Evolutionary conservation across 345 rosid species (phyloP).

Genomic region (Arabis hirsuta): DNA sequence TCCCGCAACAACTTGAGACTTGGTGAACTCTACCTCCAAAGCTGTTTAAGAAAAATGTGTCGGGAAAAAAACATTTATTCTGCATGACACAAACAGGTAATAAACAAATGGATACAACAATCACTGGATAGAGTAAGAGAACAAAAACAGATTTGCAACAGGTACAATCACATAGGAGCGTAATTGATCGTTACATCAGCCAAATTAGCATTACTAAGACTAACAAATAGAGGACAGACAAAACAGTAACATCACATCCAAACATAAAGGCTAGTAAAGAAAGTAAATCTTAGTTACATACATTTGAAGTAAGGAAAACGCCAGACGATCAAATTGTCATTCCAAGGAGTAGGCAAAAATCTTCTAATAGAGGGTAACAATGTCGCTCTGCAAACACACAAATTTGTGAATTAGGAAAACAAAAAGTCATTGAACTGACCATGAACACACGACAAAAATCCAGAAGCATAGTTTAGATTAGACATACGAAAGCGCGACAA

Average conservation of each 20-base stretch:
- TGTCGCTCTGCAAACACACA: constrained; percentile 72
- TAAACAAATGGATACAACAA: constrained; percentile 44
- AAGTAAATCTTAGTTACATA: constrained; percentile 47
- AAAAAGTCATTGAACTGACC: constrained; percentile 7
- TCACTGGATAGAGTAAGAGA: not conserved
- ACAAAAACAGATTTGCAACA: constrained; percentile 7
- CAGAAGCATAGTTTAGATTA: not conserved
- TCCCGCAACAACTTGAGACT: constrained; percentile 89
- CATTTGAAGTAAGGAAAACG: constrained; percentile 77
- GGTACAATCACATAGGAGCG: not conserved
- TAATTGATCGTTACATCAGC: not conserved
- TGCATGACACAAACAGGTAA: constrained; percentile 47
- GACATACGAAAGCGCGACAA: constrained; percentile 95
- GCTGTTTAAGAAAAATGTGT: constrained; percentile 65
- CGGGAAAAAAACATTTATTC: constrained; percentile 45
- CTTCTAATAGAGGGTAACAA: constrained; percentile 77
- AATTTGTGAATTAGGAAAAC: constrained; percentile 29
- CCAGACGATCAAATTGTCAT: constrained; percentile 76
- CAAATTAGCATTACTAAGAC: not conserved
- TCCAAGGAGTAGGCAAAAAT: constrained; percentile 82
- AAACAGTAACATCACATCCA: constrained; percentile 17
- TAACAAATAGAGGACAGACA: not conserved
- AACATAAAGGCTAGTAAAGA: not conserved
- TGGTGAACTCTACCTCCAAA: constrained; percentile 93
- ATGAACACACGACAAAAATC: not conserved